Evolutionary conservation across 2,329 filamentous ascomycete genomes (phyloP).

Genomic region (Sarocladium kiliense): DNA sequence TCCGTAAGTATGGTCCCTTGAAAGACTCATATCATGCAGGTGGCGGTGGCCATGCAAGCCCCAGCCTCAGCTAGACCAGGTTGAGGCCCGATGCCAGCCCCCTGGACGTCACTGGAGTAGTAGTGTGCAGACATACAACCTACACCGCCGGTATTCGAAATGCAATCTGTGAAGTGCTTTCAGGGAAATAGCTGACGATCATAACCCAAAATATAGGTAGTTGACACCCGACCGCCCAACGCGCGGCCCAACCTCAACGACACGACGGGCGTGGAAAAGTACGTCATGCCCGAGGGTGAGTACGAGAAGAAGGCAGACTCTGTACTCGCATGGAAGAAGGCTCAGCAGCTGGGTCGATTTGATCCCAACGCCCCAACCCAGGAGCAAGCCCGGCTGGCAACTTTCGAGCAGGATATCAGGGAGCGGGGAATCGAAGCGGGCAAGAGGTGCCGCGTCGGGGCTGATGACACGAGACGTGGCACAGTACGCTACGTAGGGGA

Average conservation of each 20-base stretch:
- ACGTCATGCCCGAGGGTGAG: conserved; percentile 76
- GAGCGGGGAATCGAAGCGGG: conserved; percentile 62
- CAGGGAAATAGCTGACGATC: neutral
- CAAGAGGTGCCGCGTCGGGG: conserved; percentile 59
- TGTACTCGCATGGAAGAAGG: conserved; percentile 91
- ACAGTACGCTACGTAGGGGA: conserved; percentile 67
- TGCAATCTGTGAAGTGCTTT: neutral
- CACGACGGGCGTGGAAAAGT: conserved; percentile 78
- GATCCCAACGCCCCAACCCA: conserved; percentile 75
- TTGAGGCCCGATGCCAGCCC: neutral
- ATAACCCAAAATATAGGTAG: conserved; percentile 49
- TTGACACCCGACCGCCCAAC: conserved; percentile 71
- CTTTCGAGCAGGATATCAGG: conserved; percentile 64
- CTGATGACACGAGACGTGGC: conserved; percentile 65
- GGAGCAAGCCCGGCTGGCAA: conserved; percentile 66
- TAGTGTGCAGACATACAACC: neutral
- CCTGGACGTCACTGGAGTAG: neutral
- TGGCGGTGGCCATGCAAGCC: conserved; percentile 1
- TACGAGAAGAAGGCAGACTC: conserved; percentile 85
- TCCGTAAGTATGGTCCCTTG: conserved; percentile 55
- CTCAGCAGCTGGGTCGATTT: conserved; percentile 93
- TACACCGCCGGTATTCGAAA: neutral
- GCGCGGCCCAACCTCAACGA: conserved; percentile 78
- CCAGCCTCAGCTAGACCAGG: conserved; percentile 1
- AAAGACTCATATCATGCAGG: neutral